Percentiles rank a stretch among this genome's conserved stretches.
These are phyloP conservation scores for Penicillium bialowiezense DNA, from an alignment of 495 filamentous ascomycete species.

Conservation along the genomic window DNA sequence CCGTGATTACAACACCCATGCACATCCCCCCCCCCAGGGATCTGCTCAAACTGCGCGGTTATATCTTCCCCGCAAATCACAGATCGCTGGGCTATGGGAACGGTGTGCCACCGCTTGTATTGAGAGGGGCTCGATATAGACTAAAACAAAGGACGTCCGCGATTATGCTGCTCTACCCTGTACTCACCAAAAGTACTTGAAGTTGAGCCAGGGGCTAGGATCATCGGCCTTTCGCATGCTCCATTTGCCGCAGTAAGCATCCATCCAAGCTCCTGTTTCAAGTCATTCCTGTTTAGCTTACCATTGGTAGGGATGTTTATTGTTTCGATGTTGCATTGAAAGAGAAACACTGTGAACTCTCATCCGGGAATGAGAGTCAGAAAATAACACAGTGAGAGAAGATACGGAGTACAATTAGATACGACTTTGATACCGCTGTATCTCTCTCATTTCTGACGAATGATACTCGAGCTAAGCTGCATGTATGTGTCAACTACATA, in stretches of 20 bases:
- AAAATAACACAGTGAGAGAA: background rate
- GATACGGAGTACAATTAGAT: background rate
- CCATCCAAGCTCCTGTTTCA: background rate
- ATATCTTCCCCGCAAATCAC: background rate
- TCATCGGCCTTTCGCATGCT: too few species aligned
- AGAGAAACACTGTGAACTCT: conserved; percentile 4
- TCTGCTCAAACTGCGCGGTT: background rate
- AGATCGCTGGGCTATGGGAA: background rate
- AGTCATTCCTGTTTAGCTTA: background rate
- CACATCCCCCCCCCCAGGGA: background rate
- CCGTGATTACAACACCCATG: background rate
- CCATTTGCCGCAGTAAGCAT: too few species aligned
- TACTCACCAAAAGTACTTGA: too few species aligned
- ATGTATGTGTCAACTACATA: background rate
- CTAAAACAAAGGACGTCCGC: too few species aligned
- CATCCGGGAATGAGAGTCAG: background rate
- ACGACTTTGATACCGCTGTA: background rate
- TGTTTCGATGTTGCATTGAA: conserved; percentile 5
- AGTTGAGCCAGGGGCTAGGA: too few species aligned
- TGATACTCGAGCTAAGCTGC: background rate
- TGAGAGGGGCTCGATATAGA: too few species aligned
- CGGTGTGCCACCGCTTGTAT: too few species aligned
- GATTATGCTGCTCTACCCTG: too few species aligned
- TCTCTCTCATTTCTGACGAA: background rate
- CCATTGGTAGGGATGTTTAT: background rate